These are phyloP conservation scores for Penicillium sp. DNA, from an alignment of 2,329 filamentous ascomycete species.

Conservation along the genomic window DNA sequence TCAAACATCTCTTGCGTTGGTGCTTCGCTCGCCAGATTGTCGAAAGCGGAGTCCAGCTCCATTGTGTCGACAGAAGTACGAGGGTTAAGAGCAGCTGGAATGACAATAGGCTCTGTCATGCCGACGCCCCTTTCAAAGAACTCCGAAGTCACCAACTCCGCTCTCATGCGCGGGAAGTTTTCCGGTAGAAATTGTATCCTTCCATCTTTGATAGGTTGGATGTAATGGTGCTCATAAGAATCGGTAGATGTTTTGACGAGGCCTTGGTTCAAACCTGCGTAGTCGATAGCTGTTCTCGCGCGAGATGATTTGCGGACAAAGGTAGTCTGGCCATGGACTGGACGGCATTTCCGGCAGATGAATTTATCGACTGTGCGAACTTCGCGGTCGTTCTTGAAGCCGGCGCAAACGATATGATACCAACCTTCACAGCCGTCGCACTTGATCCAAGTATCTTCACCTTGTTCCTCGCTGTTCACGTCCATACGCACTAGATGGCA, in stretches of 20 bases:
- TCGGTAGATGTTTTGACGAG: constrained; percentile 63
- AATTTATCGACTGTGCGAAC: constrained; percentile 65
- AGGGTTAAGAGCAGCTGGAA: constrained; percentile 60
- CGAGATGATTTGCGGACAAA: constrained; percentile 64
- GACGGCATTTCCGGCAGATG: constrained; percentile 59
- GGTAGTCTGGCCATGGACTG: constrained; percentile 59
- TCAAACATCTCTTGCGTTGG: constrained; percentile 39
- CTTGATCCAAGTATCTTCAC: constrained; percentile 58
- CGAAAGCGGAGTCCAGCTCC: constrained; percentile 20
- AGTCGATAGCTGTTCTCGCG: constrained; percentile 63
- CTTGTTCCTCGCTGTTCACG: constrained; percentile 50
- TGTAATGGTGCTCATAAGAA: constrained; percentile 63
- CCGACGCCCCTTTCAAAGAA: constrained; percentile 60
- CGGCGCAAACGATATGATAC: constrained; percentile 66
- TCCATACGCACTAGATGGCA: constrained; percentile 55
- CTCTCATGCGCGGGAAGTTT: constrained; percentile 60
- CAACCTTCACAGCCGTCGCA: constrained; percentile 66
- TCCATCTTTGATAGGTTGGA: constrained; percentile 63
- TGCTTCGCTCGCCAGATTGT: constrained; percentile 30
- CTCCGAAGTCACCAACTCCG: constrained; percentile 60
- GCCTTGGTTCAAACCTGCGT: constrained; percentile 64
- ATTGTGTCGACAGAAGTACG: constrained; percentile 38
- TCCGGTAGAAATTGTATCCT: constrained; percentile 59
- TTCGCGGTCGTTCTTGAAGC: constrained; percentile 61
- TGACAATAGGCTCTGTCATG: constrained; percentile 65